Conservation (phyloP, 148 eudicot genomes). For the Cornus suecica region DNA sequence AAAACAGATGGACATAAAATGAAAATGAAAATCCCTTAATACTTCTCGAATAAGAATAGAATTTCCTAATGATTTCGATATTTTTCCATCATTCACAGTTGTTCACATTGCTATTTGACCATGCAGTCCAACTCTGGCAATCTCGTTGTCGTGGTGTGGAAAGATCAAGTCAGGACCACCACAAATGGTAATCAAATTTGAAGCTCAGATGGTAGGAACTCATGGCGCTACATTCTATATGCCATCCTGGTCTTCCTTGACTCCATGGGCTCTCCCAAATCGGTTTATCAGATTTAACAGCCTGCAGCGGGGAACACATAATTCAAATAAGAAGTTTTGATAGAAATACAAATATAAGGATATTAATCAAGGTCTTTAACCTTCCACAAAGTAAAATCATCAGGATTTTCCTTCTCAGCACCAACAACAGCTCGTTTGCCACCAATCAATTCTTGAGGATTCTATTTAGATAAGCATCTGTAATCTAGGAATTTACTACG, state of each 20-base stretch:
- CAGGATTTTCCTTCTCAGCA: slow-evolving; percentile 67
- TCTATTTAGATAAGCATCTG: slow-evolving; percentile 69
- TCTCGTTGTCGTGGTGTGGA: slow-evolving; percentile 95
- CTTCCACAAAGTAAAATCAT: slow-evolving; percentile 97
- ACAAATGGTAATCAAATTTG: slow-evolving; percentile 85
- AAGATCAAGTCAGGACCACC: slow-evolving; percentile 89
- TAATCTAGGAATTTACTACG: slow-evolving; percentile 64
- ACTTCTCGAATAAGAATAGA: slow-evolving; percentile 91
- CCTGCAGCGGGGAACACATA: slow-evolving; percentile 22
- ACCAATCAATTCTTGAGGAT: no score
- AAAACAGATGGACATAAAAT: background rate
- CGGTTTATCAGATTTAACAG: slow-evolving; percentile 88
- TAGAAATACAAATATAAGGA: no score
- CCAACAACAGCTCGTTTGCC: slow-evolving; percentile 91
- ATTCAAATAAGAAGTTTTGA: background rate
- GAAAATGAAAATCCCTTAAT: slow-evolving; percentile 12
- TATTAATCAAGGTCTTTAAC: slow-evolving; percentile 21
- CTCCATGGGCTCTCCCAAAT: slow-evolving; percentile 96
- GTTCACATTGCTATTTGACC: slow-evolving; percentile 60
- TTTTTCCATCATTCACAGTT: slow-evolving; percentile 72
- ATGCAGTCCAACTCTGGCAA: slow-evolving; percentile 95
- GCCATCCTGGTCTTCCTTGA: slow-evolving; percentile 98
- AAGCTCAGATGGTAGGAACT: slow-evolving; percentile 65
- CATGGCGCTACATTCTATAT: slow-evolving; percentile 99
- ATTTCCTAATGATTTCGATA: slow-evolving; percentile 82